A percentile compares a stretch with the other conserved stretches of the same genome.
These are phyloP conservation scores for Aspergillus luchuensis DNA, from an alignment of 2,329 filamentous ascomycete species.

Conservation along the genomic window DNA sequence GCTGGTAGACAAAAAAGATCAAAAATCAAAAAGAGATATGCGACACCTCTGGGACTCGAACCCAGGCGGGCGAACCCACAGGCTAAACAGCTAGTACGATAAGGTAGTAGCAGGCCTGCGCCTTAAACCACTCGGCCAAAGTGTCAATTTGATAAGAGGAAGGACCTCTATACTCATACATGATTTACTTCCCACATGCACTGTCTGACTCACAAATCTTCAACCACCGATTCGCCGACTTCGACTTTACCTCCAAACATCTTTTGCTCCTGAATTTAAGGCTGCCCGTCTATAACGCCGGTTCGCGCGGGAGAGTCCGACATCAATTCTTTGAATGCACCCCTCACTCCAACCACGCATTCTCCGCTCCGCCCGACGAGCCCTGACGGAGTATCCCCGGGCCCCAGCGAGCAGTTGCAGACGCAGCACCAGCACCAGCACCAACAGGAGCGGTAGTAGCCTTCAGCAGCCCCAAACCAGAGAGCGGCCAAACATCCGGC, in stretches of 20 bases:
- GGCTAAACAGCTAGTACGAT: background rate
- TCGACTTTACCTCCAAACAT: background rate
- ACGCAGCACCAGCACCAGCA: conserved; percentile 8
- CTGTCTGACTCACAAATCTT: background rate
- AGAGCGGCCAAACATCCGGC: conserved; percentile 3
- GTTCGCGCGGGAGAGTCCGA: background rate
- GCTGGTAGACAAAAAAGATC: too few species aligned
- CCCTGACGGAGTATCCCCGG: conserved; percentile 23
- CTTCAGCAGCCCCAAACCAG: background rate
- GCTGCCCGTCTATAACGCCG: background rate
- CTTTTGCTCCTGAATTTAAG: background rate
- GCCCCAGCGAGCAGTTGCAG: background rate
- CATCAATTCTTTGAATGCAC: conserved; percentile 32
- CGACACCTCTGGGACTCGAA: conserved; percentile 6
- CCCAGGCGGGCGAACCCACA: conserved; percentile 3
- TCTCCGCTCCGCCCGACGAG: conserved; percentile 32
- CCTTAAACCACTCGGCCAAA: conserved; percentile 5
- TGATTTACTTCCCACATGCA: too few species aligned
- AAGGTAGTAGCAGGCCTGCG: background rate
- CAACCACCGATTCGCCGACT: background rate
- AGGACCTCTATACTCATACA: rapidly evolving
- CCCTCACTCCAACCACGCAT: conserved; percentile 23
- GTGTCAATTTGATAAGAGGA: background rate
- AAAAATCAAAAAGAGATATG: background rate
- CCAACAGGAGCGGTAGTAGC: conserved; percentile 9